Evolutionary conservation across 2,329 filamentous ascomycete genomes (phyloP).

Genomic region (Rhexocercosporidium sp.): DNA sequence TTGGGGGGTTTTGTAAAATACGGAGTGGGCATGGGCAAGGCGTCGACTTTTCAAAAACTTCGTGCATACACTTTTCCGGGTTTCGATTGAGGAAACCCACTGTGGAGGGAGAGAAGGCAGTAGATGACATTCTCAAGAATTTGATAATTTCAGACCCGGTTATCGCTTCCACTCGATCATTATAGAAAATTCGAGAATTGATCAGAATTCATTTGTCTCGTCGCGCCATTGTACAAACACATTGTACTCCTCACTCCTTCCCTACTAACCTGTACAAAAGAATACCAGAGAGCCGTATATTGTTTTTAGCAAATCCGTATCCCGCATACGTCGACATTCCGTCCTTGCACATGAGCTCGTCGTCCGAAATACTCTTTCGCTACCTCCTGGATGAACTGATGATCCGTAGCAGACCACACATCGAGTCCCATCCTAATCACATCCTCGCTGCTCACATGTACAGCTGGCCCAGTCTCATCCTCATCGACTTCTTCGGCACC

Average conservation of each 20-base stretch:
- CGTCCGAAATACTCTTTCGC: conserved; percentile 69
- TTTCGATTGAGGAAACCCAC: background rate
- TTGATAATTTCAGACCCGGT: background rate
- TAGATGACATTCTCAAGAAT: conserved; percentile 11
- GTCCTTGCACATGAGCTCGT: conserved; percentile 66
- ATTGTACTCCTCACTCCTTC: background rate
- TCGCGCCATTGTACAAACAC: background rate
- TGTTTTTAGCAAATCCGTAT: conserved; percentile 72
- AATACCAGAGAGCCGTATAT: too few species aligned
- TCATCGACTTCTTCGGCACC: conserved; percentile 39
- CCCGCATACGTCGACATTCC: conserved; percentile 76
- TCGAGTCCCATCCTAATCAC: conserved; percentile 77
- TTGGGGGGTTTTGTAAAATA: conserved; percentile 26
- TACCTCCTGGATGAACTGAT: conserved; percentile 69
- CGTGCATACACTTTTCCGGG: conserved; percentile 14
- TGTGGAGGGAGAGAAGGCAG: background rate
- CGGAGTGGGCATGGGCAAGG: conserved; percentile 27
- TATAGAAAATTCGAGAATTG: background rate
- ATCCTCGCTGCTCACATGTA: conserved; percentile 67
- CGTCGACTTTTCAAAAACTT: conserved; percentile 24
- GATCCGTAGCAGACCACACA: conserved; percentile 74
- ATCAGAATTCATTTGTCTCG: background rate
- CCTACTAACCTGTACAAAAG: background rate
- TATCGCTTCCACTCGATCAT: background rate
- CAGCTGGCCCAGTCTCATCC: conserved; percentile 33